Conservation (phyloP, 345 rosid genomes). For the Citrus hindsii region DNA sequence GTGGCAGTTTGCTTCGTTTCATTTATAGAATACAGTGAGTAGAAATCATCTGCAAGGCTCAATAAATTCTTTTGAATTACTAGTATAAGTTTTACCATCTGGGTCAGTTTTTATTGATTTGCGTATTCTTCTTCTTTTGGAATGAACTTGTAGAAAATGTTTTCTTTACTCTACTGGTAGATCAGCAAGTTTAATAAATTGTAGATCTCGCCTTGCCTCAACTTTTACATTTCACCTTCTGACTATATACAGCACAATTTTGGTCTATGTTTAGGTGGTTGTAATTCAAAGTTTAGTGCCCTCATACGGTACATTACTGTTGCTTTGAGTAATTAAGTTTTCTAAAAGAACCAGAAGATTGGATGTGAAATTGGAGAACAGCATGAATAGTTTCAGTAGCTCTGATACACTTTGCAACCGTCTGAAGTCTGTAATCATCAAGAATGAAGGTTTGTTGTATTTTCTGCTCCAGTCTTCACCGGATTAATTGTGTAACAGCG, state of each 20-base stretch:
- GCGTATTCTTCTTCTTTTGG: neutral
- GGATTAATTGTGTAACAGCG: neutral
- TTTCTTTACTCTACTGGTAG: neutral
- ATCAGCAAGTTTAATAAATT: neutral
- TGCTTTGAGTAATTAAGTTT: neutral
- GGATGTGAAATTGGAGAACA: neutral
- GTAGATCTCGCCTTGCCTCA: too few species aligned
- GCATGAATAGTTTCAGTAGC: neutral
- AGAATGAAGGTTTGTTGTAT: neutral
- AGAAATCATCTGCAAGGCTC: neutral
- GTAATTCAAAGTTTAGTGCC: neutral
- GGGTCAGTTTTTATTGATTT: neutral
- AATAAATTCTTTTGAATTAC: neutral
- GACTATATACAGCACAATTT: neutral
- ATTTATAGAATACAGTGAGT: neutral
- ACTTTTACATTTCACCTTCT: neutral
- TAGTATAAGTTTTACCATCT: neutral
- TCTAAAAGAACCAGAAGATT: neutral
- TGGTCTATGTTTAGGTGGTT: neutral
- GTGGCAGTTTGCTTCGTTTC: neutral
- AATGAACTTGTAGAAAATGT: neutral
- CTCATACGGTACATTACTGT: neutral
- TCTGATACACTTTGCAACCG: neutral
- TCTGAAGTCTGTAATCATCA: neutral
- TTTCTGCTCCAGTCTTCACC: neutral